Conservation (phyloP, 108 stramenopile species). For the Cylindrotheca fusiformis region DNA sequence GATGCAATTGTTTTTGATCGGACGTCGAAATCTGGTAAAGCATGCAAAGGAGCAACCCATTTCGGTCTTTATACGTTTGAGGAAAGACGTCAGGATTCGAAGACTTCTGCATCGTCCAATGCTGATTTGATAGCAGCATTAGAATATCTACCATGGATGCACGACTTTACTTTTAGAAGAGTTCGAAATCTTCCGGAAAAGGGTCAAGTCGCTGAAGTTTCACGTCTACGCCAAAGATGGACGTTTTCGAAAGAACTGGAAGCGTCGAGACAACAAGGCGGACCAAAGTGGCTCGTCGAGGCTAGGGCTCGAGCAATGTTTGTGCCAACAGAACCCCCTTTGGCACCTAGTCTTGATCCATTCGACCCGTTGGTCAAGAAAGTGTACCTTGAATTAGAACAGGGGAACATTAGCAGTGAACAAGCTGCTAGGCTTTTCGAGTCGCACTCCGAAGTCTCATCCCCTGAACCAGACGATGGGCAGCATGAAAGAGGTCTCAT, state of each 20-base stretch:
- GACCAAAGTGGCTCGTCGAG: conserved; percentile 42
- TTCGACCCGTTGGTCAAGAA: conserved; percentile 18
- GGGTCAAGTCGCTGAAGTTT: conserved; percentile 10
- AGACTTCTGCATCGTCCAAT: conserved; percentile 1
- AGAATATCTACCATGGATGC: conserved; percentile 40
- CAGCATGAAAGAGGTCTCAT: neutral
- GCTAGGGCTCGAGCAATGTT: conserved; percentile 38
- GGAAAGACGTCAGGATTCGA: neutral
- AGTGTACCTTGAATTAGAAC: conserved; percentile 2
- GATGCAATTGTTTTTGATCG: conserved; percentile 53
- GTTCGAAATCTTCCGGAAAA: neutral
- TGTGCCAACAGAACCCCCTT: conserved; percentile 2
- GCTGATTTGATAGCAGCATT: conserved; percentile 16
- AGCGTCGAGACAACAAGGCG: conserved; percentile 28
- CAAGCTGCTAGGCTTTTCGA: neutral
- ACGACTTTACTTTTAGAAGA: conserved; percentile 12
- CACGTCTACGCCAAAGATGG: conserved; percentile 22
- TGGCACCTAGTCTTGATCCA: conserved; percentile 6
- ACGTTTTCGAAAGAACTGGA: conserved; percentile 24
- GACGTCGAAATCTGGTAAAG: neutral
- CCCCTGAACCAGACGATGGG: neutral
- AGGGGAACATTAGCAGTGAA: conserved; percentile 3
- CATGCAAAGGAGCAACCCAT: conserved; percentile 13
- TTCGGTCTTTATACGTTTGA: conserved; percentile 49
- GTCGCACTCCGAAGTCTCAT: neutral